Evolutionary conservation across 1,284 basidiomycete genomes (phyloP), one percentile per base, ranked within the genome.

Genomic region (Ceratobasidium sp.): DNA sequence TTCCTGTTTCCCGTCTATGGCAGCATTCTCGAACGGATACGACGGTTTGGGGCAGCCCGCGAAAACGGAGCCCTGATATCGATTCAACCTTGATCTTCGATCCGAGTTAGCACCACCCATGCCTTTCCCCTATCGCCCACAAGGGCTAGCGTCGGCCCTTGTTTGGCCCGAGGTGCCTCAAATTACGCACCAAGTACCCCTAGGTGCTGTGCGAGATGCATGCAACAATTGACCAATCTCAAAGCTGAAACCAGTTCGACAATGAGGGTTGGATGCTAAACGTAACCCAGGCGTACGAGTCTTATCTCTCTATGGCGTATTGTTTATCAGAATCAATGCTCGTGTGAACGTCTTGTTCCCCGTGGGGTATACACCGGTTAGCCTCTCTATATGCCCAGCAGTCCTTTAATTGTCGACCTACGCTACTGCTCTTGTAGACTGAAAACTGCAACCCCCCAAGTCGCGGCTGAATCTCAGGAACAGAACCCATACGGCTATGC

Each of bases 21-120:
- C 30, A 57, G 53, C 18, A 30, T 57, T 57, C 53, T 30, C 34
- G 34, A 28, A 34, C 30, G 4, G 53, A 57, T 34, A 34, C 30
- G 14, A 57, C 8, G 48, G 6, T 23, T 2, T 8, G 21, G 48
- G 26, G 21, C 26, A 30, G 21, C 21, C 55, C 53, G 26, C 23
- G 50, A 6, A 12, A 26, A 32, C 23, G 50, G 50, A 53, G 50
- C n/a, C 50, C 34, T 28, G 34, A 36, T 36, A 39, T 39, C 32
- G 55, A 36, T 58, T 58, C 4, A 58, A 58, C n/a, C 55, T 58
- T 58, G 55, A 58, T 58, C 46, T 53, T 26, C 36, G 16, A 9
- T 36, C 55, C 32, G 36, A 58, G 12, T 34, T 21, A 21, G 55
- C 14, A 2, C 55, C 9, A 30, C n/a, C 30, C 23, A 12, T 4